Base-by-base conservation (phyloP, 345 rosid species). In the Eucalyptus microcorys region DNA sequence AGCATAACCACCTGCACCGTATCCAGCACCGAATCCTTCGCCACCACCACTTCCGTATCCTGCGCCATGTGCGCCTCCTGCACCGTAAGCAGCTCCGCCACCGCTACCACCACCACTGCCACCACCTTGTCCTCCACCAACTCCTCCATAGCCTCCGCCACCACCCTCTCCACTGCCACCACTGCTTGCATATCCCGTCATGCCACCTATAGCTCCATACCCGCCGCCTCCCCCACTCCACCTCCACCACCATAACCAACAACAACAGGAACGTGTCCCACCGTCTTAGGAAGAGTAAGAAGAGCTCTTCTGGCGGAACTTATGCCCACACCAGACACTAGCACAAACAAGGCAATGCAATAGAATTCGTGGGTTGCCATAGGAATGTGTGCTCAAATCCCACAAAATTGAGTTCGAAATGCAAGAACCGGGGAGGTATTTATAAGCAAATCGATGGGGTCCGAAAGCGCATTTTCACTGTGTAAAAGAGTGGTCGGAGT, bases 261-360 rank as follows among this genome's bases (percentile, higher is more conserved):
- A 30, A 86, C 90, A 50, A 53, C 48, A 43, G 90, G 92, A 52
- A 71, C 27, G 53, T 88, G 90, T 68, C 90, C 87, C 40, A 88
- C 89, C 14, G 84, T 59, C 90, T 88, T 92, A 42, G 89, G 93
- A 85, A 86, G 40, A 47, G 89, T 89, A 50, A 93, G 89, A 53
- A 94, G 94, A 50, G 66, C 88, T 89, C 93, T 90, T 6, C 88
- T 59, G 26, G 94, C 94, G 12, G 93, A 90, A 88, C 91, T 90
- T 16, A 92, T 17, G 24, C 91, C 92, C 24, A 94, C 37, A 50
- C 89, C 90, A 68, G 93, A 40, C 86, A 80, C 61, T 6, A 92
- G 42, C 52, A 92, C 87, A 64, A 91, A 88, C 64, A 91, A 87
- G 84, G 91, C 88, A 22, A 71, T 61, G 87, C 71, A 59, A 37